Evolutionary conservation across 2,329 filamentous ascomycete species (phyloP).

Genomic region (Exophiala phaeomuriformis): DNA sequence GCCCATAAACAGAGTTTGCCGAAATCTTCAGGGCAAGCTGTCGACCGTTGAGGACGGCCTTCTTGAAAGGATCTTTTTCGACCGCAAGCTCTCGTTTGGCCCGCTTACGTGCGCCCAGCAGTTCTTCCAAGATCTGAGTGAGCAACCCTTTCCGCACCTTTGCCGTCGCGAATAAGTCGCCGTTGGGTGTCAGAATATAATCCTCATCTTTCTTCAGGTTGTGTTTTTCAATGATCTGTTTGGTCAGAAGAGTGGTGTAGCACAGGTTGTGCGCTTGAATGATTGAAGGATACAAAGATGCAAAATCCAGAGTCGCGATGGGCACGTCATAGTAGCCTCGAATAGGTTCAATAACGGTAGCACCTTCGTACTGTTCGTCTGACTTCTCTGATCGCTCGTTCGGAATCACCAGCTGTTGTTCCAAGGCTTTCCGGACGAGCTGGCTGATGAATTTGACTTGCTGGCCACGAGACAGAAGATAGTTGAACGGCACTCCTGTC

Average conservation of each 20-base stretch:
- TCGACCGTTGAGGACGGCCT: conserved; percentile 93
- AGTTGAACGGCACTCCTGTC: conserved; percentile 96
- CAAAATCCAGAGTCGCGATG: conserved; percentile 95
- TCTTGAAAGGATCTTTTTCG: conserved; percentile 94
- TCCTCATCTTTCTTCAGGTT: conserved; percentile 79
- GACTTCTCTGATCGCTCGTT: conserved; percentile 64
- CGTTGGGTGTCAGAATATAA: conserved; percentile 93
- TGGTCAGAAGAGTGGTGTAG: conserved; percentile 87
- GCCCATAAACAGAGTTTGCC: conserved; percentile 94
- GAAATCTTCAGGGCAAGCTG: conserved; percentile 94
- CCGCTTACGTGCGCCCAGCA: conserved; percentile 84
- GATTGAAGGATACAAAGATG: conserved; percentile 95
- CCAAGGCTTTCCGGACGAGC: conserved; percentile 85
- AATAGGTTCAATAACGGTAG: conserved; percentile 92
- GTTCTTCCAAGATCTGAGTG: conserved; percentile 90
- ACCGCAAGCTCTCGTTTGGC: conserved; percentile 83
- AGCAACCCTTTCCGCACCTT: conserved; percentile 87
- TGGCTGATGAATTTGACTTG: conserved; percentile 98
- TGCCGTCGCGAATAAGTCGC: conserved; percentile 81
- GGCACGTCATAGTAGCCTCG: conserved; percentile 92
- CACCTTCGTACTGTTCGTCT: conserved; percentile 93
- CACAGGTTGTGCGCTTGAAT: conserved; percentile 98
- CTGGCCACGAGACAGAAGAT: conserved; percentile 80
- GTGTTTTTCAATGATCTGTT: conserved; percentile 66
- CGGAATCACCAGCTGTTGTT: conserved; percentile 89